phyloP scores from a whole-genome alignment of 495 filamentous ascomycete genomes.

The Podospora anserina region DNA sequence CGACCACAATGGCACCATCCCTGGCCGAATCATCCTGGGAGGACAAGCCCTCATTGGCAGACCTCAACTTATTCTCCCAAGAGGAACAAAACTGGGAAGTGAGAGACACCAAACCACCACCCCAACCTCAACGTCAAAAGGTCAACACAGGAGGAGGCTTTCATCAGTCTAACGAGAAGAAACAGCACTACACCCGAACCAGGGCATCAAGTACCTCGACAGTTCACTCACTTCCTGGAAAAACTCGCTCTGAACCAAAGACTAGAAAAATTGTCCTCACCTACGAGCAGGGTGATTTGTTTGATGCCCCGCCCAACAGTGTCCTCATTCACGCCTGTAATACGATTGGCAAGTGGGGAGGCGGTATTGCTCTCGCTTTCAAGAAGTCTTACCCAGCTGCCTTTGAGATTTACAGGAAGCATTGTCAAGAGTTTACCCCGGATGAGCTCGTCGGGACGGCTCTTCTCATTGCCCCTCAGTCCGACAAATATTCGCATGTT shows the following conservation, averaged over 20 bases:
- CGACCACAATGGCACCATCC: not conserved
- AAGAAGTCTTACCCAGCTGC: slow-evolving; percentile 22
- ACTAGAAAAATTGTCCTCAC: slow-evolving; percentile 17
- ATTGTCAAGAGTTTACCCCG: slow-evolving; percentile 20
- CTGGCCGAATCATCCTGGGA: not conserved
- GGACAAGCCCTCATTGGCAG: not conserved
- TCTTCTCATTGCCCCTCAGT: slow-evolving; percentile 1
- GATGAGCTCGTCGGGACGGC: slow-evolving; percentile 24
- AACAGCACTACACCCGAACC: not conserved
- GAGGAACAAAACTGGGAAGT: not conserved
- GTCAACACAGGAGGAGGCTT: not conserved
- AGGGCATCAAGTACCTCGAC: not conserved
- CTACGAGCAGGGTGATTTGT: slow-evolving; percentile 24
- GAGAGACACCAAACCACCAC: not conserved
- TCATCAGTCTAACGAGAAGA: not conserved
- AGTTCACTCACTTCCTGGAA: not conserved
- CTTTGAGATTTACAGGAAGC: slow-evolving; percentile 19
- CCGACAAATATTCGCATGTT: not conserved
- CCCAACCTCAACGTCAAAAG: not conserved
- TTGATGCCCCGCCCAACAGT: slow-evolving; percentile 25
- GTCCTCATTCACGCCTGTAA: slow-evolving; percentile 36
- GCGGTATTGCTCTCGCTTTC: slow-evolving; percentile 28
- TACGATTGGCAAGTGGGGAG: slow-evolving; percentile 24
- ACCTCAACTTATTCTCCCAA: not conserved
- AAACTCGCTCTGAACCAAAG: not conserved